Evolutionary conservation across 179 eudicot genomes (phyloP), one percentile per base, ranked within the genome.

Genomic region (Silene vulgaris): DNA sequence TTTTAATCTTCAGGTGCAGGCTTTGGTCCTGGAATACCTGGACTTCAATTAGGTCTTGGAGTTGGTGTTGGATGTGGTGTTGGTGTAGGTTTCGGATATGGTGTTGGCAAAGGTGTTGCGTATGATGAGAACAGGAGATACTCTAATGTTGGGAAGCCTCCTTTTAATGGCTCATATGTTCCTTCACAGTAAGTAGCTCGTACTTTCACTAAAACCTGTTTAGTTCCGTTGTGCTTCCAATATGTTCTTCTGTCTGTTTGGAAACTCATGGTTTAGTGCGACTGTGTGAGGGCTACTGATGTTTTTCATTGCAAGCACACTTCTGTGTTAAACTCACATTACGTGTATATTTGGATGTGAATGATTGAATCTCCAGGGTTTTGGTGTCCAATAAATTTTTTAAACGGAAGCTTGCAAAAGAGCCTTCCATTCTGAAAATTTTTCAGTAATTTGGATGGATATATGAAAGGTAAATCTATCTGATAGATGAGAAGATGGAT

Each of bases 41-140:
- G 98, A 26, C 70, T 94, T 60, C 97, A 92, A 81, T 79, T 94
- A 17, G 97, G 96, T 60, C 81, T 94, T 52, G 98, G 98, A 71
- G 72, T 90, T 67, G 98, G 98, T 59, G 91, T 81, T 77, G 98
- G 98, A 65, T 94, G 98, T 79, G 98, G 98, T 45, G 75, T 92
- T 71, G 98, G 98, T 70, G 14, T 90, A 65, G 98, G 98, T 69
- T 90, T 94, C 73, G 97, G 98, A 37, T 94, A 92, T 74, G 98
- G 97, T 59, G 78, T 82, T 48, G 98, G 96, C 2, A 88, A 74
- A 78, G 97, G 98, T 19, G 68, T 90, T 81, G 96, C 98, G 66
- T 88, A 92, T 84, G 96, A 92, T 81, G 92, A 87, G 48, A 82
- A 26, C 72, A 85, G 78, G 52, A 89, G 77, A 77, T 84, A 93